Base-by-base conservation (phyloP, 177 flowering plant species). In the Tripterygium wilfordii region DNA sequence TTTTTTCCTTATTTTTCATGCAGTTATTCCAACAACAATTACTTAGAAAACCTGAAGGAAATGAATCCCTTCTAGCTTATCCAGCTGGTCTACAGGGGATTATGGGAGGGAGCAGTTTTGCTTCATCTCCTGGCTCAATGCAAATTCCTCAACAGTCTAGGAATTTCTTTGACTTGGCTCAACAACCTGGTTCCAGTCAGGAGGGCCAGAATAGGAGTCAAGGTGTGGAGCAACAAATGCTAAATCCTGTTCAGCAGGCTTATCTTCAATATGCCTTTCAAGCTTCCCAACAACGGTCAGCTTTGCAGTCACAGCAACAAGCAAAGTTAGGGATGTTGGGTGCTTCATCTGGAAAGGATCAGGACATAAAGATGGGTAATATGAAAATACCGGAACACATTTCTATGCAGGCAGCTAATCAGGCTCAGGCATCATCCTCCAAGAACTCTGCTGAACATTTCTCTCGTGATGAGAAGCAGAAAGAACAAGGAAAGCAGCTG, bases 11-110 rank as follows among this genome's bases (percentile, higher is more conserved):
- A n/a, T n/a, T n/a, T n/a, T n/a, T 48, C 41, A 12, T 73, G 58
- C 64, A 76, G 89, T 68, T 82, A 36, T 60, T 77, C 17, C 95
- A 75, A 45, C 96, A 83, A 37, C 95, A 85, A 24, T 63, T 83
- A 15, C 72, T 75, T 12, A 69, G 95, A 57, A 88, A 79, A 59
- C 65, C 89, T 27, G 96, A 86, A 64, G 83, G 83, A 24, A 87
- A 80, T 68, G 99, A 88, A 49, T 57, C 79, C 42, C 56, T 82
- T 44, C 25, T 78, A 43, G 80, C 85, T 1, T 86, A 80, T 69
- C 96, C 80, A 55, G 74, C 82, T 59, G 85, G 84, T 51, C 47
- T 69, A 37, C 88, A 79, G 45, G 95, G 90, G 46, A 46, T 68
- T 25, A 62, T 73, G 58, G 94, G 85, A 32, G 77, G 79, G 15